phyloP scores from a whole-genome alignment of 208 protist species.

The Angomonas ambiguus region DNA sequence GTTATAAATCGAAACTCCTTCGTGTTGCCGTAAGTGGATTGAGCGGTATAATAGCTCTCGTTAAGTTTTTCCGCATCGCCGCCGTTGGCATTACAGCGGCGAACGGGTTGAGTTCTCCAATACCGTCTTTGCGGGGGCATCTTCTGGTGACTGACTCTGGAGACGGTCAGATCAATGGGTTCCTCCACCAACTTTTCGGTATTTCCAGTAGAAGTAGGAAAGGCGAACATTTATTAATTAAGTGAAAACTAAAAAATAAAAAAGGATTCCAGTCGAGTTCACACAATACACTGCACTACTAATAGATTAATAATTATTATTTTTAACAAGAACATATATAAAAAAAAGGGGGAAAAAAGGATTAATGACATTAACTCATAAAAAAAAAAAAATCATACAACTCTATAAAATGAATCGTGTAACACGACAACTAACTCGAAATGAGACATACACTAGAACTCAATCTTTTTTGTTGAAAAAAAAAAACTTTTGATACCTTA shows the following conservation, averaged over 20 bases:
- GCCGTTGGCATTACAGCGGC: conserved; percentile 22
- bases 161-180: conserved; percentile 48
- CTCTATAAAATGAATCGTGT: not conserved
- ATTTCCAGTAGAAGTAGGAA: not conserved
- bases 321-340: conserved; percentile 15
- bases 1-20: conserved; percentile 67
- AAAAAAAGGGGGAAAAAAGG: conserved; percentile 14
- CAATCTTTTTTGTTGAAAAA: conserved; percentile 7
- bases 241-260: conserved; percentile 15
- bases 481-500: not conserved
- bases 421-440: conserved; percentile 11
- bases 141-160: conserved; percentile 27
- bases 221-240: not conserved
- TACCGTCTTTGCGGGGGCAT: conserved; percentile 38
- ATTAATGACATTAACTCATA: not conserved
- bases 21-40: conserved; percentile 8
- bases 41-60: conserved; percentile 8
- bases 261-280: not conserved
- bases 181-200: not conserved
- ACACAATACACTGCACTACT: not conserved
- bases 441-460: conserved; percentile 4
- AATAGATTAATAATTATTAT: too few relatives aligned
- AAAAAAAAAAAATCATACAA: conserved; percentile 6
- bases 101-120: conserved; percentile 41
- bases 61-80: conserved; percentile 29